phyloP scores from a whole-genome alignment of 1,284 basidiomycete species.

The Marasmius sp. region DNA sequence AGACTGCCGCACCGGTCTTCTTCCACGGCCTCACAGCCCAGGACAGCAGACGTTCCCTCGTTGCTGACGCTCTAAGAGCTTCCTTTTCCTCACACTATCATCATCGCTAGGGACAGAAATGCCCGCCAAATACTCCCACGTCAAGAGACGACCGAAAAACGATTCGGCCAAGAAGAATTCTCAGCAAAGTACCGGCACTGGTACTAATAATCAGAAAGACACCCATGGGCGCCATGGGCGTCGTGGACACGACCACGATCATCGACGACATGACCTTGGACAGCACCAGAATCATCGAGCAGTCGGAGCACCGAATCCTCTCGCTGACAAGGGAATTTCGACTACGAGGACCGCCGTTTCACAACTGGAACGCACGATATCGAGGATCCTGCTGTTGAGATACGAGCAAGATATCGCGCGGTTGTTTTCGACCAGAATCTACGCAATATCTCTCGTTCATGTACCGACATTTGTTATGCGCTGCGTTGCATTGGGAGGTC shows the following conservation, averaged over 20 bases:
- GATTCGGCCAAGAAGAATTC: slow-evolving; percentile 44
- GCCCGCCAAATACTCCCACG: slow-evolving; percentile 71
- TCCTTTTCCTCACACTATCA: not conserved
- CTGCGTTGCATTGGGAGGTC: slow-evolving; percentile 56
- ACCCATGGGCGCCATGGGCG: not conserved
- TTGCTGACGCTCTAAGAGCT: not conserved
- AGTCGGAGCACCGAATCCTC: slow-evolving; percentile 42
- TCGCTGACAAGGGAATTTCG: slow-evolving; percentile 50
- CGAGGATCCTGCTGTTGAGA: slow-evolving; percentile 59
- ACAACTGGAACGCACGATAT: slow-evolving; percentile 62
- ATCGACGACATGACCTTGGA: slow-evolving; percentile 28
- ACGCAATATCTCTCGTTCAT: slow-evolving; percentile 58
- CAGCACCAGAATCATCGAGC: slow-evolving; percentile 31
- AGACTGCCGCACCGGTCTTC: not conserved
- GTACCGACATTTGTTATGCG: slow-evolving; percentile 66
- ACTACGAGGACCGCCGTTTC: slow-evolving; percentile 56
- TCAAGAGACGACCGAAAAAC: slow-evolving; percentile 53
- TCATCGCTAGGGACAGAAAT: slow-evolving; percentile 28
- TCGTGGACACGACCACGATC: slow-evolving; percentile 30
- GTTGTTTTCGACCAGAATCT: slow-evolving; percentile 66
- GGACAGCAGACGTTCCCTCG: not conserved
- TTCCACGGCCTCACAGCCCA: slow-evolving; percentile 1
- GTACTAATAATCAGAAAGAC: not conserved
- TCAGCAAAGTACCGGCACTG: not conserved
- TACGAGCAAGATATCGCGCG: slow-evolving; percentile 71